Conservation (phyloP, 179 eudicot genomes). For the Patellifolia procumbens region DNA sequence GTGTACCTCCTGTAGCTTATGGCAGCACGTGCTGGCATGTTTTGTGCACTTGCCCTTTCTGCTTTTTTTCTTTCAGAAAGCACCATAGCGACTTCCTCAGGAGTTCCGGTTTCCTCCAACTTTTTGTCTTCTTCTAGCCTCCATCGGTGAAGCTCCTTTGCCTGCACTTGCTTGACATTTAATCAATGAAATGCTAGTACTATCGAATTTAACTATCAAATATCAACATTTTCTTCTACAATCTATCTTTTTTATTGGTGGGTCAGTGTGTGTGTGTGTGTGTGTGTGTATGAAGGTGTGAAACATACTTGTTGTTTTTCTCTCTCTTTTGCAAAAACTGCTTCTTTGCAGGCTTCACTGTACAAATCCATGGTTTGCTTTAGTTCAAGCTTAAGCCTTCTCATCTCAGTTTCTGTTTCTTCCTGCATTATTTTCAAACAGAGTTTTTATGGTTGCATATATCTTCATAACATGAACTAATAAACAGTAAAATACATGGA, state of each 20-base stretch:
- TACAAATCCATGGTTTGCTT: constrained; percentile 90
- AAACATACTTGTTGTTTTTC: constrained; percentile 32
- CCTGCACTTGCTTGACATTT: constrained; percentile 36
- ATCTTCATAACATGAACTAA: constrained; percentile 7
- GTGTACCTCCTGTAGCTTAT: constrained; percentile 43
- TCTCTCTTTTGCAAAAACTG: constrained; percentile 59
- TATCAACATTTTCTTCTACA: too few species aligned
- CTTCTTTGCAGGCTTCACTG: constrained; percentile 92
- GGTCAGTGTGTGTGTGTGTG: too few species aligned
- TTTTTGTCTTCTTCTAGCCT: constrained; percentile 39
- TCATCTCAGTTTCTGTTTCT: constrained; percentile 79
- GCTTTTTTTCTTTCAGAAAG: constrained; percentile 26
- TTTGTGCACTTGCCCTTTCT: constrained; percentile 13
- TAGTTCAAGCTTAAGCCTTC: constrained; percentile 76
- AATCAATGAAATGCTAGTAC: constrained; percentile 5
- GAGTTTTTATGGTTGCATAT: constrained; percentile 2
- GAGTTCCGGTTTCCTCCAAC: constrained; percentile 26
- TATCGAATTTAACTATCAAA: neutral
- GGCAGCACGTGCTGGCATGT: constrained; percentile 23
- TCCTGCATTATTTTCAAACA: constrained; percentile 44
- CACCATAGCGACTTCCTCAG: constrained; percentile 31
- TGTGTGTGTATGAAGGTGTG: neutral
- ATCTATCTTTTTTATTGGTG: too few species aligned
- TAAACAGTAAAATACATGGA: constrained; percentile 2
- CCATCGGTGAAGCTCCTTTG: constrained; percentile 45